Conservation (phyloP, 306 rosid genomes). For the Medicago arabica region DNA sequence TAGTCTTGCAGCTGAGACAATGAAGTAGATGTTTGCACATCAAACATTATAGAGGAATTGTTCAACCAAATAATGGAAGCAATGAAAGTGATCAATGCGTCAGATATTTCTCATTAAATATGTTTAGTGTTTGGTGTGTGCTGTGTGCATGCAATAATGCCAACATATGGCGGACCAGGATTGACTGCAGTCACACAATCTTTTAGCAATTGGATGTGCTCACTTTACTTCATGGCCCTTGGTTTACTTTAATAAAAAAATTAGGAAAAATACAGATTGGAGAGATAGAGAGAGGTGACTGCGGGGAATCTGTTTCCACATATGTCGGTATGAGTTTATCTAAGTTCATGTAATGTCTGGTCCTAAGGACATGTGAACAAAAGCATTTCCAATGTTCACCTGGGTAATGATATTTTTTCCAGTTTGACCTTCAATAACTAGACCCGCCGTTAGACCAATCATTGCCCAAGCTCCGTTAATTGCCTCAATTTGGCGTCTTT, state of each 20-base stretch:
- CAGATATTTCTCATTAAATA: constrained; percentile 2
- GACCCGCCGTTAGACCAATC: constrained; percentile 88
- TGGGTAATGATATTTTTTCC: constrained; percentile 77
- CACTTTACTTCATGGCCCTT: too few species aligned
- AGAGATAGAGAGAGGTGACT: too few species aligned
- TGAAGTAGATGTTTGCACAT: constrained; percentile 18
- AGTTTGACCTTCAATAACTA: constrained; percentile 82
- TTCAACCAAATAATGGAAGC: constrained; percentile 23
- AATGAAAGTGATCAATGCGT: constrained; percentile 22
- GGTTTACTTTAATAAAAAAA: too few species aligned
- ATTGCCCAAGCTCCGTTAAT: constrained; percentile 98
- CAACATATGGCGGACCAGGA: too few species aligned
- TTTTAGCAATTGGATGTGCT: too few species aligned
- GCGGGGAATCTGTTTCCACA: too few species aligned
- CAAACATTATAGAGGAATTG: constrained; percentile 29
- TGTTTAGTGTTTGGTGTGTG: not conserved
- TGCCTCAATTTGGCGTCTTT: constrained; percentile 85
- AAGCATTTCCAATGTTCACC: constrained; percentile 53
- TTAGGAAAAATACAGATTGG: too few species aligned
- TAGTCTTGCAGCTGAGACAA: constrained; percentile 75
- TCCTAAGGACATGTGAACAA: not conserved
- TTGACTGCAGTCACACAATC: too few species aligned
- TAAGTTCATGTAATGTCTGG: constrained; percentile 18
- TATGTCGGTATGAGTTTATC: not conserved
- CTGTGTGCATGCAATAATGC: constrained; percentile 11